A percentile compares a stretch with the other conserved stretches of the same genome.
These are phyloP conservation scores for Gymnopilus junonius DNA, from an alignment of 768 basidiomycete species.

Conservation along the genomic window DNA sequence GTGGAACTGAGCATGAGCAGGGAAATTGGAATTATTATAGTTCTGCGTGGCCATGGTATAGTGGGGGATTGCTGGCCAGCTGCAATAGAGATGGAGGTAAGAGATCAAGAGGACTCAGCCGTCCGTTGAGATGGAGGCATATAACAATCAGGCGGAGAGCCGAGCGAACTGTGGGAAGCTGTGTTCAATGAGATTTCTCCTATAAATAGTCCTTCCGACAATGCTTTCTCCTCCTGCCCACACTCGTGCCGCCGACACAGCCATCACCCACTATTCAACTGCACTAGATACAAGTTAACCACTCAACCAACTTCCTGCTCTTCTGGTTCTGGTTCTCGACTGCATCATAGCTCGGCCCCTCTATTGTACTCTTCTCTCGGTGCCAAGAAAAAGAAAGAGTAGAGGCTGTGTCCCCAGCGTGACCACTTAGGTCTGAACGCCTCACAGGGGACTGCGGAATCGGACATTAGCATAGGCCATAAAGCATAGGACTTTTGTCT, in stretches of 20 bases:
- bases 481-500: background rate
- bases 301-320: background rate
- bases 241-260: background rate
- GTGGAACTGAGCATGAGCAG: background rate
- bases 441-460: background rate
- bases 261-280: too few species aligned
- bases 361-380: constrained; percentile 2
- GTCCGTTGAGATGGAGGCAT: constrained; percentile 7
- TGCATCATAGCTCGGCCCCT: background rate
- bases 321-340: background rate
- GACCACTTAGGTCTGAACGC: background rate
- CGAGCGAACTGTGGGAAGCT: constrained; percentile 18
- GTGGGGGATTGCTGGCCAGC: constrained; percentile 5
- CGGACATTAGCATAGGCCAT: background rate
- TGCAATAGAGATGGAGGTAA: background rate
- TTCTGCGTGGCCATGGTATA: constrained; percentile 2
- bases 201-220: constrained; percentile 7
- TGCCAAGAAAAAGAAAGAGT: background rate
- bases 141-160: constrained; percentile 2
- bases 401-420: background rate
- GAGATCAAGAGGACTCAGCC: background rate
- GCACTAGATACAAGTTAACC: too few species aligned
- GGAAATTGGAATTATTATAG: background rate
- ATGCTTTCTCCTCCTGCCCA: background rate
- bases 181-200: background rate